Base-by-base conservation (phyloP, 2,329 filamentous ascomycete species). In the Cucurbitaria berberidis region DNA sequence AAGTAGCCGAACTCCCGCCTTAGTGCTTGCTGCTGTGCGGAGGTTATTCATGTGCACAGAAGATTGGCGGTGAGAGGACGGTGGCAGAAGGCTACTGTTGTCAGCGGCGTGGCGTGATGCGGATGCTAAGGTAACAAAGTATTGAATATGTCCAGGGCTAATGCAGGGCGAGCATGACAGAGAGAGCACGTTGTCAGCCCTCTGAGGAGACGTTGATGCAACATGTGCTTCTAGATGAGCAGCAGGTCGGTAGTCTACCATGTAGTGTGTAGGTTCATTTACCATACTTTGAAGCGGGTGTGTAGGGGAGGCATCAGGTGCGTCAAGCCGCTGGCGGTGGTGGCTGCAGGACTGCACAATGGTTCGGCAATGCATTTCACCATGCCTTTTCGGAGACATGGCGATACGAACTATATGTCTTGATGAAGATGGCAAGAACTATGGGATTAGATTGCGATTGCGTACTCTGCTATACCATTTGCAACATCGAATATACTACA, bases 41-140 rank as follows among this genome's bases (percentile, higher is more conserved):
- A 19, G 38, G 21, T 13, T 22, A 9, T 27, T 26, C 15, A 41
- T n/a, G 39, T 32, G 42, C 35, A 22, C 51, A 35, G 30, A 32
- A 24, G 34, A 42, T 9, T 29, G 34, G 27, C 36, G 41, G 45
- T 43, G 39, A 48, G 21, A 53, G 41, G 46, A 51, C 54, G 54
- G 54, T 57, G 54, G 54, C 43, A n/a, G 29, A 48, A 36, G 29
- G 19, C 38, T 9, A 29, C n/a, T 5, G 35, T 43, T 47, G 49
- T 51, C 54, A 43, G 50, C 54, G 39, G 46, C 27, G 38, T 51
- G 54, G 54, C 54, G 54, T 57, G 54, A 57, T 35, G 54, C 40
- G 18, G 22, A 39, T 16, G 44, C 26, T 46, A 40, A 11, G 41
- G 27, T 30, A 30, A 3, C 3, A 3, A 30, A 30, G 26, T 21